Evolutionary conservation across 1,139 yeast genomes (phyloP), one percentile per base, ranked within the genome.

Genomic region (Suhomyces panamericanus): DNA sequence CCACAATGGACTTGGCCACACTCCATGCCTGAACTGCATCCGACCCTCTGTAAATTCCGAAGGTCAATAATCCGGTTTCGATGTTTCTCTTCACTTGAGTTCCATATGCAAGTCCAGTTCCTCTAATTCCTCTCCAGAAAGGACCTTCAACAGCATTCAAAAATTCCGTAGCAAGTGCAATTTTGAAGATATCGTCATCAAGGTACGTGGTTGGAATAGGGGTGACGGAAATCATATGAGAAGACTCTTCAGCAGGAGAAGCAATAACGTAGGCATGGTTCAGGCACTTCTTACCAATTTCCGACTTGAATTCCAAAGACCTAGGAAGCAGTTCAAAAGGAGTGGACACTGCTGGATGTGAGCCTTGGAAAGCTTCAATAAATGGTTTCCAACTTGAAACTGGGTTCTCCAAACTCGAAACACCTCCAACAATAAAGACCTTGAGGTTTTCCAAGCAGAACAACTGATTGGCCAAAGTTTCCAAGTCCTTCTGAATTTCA

Each of bases 71-170:
- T 2, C 96, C 95, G 30, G 80, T 70, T 53, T 90, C 96, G 14
- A 80, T 60, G 53, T 77, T 76, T 43, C 81, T 72, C 27, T 73
- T 62, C 51, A 89, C 73, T 45, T 70, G 74, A 1, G 93, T 95
- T 28, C 97, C 97, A 63, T 95, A 95, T 0, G 98, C 98, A 43
- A 89, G 73, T 1, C 99, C 99, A 1, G 91, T 80, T 32, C 99
- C 99, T 66, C 99, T 80, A 33, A 95, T 87, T 41, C 95, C 96
- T 59, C 90, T 80, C 98, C 99, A 93, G 54, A 93, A 85, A 32
- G 99, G 98, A 1, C 99, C 99, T 64, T 95, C 99, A 20, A 89
- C 89, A 26, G 91, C 87, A 54, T 85, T 85, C 49, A 95, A 71
- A 58, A 84, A 87, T 47, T 87, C 91, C 10, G 86, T 76, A 7